These are phyloP conservation scores for Cutaneotrichosporon sp. DNA, from an alignment of 1,284 basidiomycete species.

Conservation along the genomic window DNA sequence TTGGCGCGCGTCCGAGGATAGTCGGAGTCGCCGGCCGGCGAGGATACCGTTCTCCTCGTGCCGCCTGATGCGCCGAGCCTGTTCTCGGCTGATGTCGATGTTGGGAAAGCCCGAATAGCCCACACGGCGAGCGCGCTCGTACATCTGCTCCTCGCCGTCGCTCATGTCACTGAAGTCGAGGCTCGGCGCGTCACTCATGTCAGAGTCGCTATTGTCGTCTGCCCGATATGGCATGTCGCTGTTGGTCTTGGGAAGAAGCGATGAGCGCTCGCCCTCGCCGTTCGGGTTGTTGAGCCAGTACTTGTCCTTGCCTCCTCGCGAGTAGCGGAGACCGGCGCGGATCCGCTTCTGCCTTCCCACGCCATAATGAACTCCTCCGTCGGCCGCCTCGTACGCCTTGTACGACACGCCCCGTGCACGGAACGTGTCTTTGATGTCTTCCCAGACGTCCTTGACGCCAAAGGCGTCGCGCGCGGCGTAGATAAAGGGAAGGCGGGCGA, in stretches of 20 bases:
- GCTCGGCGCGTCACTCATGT: slow-evolving; percentile 50
- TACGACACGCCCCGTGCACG: slow-evolving; percentile 90
- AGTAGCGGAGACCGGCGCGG: slow-evolving; percentile 84
- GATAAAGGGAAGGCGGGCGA: slow-evolving; percentile 80
- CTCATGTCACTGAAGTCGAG: slow-evolving; percentile 46
- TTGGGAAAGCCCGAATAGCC: slow-evolving; percentile 91
- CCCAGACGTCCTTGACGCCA: slow-evolving; percentile 79
- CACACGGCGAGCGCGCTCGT: slow-evolving; percentile 67
- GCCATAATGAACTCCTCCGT: slow-evolving; percentile 85
- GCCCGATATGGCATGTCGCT: slow-evolving; percentile 40
- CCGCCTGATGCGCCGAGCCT: slow-evolving; percentile 37
- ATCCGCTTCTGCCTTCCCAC: slow-evolving; percentile 77
- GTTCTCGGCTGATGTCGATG: slow-evolving; percentile 70
- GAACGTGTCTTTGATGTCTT: slow-evolving; percentile 80
- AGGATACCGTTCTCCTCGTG: slow-evolving; percentile 53
- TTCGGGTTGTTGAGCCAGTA: slow-evolving; percentile 81
- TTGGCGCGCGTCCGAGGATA: neutral
- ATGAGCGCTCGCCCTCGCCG: slow-evolving; percentile 59
- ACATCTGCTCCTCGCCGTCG: slow-evolving; percentile 60
- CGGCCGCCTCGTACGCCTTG: slow-evolving; percentile 90
- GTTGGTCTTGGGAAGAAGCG: slow-evolving; percentile 64
- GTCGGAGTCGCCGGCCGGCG: slow-evolving; percentile 38
- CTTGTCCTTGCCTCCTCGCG: slow-evolving; percentile 79
- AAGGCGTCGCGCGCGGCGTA: slow-evolving; percentile 86
- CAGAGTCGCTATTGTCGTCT: slow-evolving; percentile 41